phyloP scores from a whole-genome alignment of 2,329 filamentous ascomycete species.

The Ceratocystis papillata region DNA sequence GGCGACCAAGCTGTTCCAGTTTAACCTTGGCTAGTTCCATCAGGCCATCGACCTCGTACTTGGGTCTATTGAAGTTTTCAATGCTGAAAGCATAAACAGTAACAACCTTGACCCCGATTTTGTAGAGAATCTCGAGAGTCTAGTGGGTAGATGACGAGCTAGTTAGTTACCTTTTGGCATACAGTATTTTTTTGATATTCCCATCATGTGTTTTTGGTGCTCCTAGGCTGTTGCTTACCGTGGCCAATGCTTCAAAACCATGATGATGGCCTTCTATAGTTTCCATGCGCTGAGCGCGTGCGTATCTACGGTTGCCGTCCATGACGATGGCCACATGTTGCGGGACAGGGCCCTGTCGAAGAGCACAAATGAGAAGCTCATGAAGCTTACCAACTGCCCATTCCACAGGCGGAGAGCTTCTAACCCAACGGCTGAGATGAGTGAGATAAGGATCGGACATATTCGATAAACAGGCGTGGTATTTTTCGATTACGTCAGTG shows the following conservation, averaged over 20 bases:
- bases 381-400: constrained; percentile 71
- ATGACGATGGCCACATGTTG: constrained; percentile 98
- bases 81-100: constrained; percentile 98
- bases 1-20: constrained; percentile 78
- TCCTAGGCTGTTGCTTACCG: constrained; percentile 14
- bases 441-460: constrained; percentile 47
- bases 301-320: constrained; percentile 95
- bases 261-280: constrained; percentile 92
- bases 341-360: constrained; percentile 83
- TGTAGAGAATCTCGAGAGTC: constrained; percentile 97
- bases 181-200: neutral
- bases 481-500: constrained; percentile 1
- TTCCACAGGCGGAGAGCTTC: constrained; percentile 82
- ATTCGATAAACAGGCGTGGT: neutral
- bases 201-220: neutral
- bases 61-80: constrained; percentile 95
- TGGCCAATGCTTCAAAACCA: constrained; percentile 87
- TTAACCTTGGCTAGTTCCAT: constrained; percentile 98
- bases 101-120: constrained; percentile 89
- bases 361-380: constrained; percentile 74
- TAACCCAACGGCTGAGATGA: constrained; percentile 54
- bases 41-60: constrained; percentile 89
- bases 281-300: constrained; percentile 81
- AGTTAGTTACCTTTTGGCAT: neutral
- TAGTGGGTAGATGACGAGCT: constrained; percentile 29